Conservation (phyloP, 2,329 filamentous ascomycete species). For the Arthrobotrys megalospora region DNA sequence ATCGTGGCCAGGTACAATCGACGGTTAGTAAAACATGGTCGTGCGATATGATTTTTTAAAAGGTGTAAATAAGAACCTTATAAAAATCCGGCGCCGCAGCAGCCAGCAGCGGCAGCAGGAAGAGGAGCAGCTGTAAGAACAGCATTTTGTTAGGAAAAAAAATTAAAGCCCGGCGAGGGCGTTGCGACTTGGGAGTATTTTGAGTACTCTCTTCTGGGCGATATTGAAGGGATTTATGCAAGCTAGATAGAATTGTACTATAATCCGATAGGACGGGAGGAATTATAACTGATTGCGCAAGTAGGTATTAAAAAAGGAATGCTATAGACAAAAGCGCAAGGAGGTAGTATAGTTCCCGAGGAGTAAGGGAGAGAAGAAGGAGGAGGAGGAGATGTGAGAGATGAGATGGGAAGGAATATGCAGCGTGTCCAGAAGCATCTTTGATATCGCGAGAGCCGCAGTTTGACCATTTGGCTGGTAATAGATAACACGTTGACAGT, state of each 20-base stretch:
- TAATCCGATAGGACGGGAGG: background rate
- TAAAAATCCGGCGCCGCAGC: conserved; percentile 49
- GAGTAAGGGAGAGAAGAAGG: background rate
- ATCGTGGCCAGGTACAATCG: background rate
- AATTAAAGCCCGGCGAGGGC: conserved; percentile 35
- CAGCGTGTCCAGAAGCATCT: conserved; percentile 19
- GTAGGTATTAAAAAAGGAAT: background rate
- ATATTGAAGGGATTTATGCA: conserved; percentile 3
- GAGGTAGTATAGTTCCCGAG: background rate
- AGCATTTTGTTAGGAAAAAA: conserved; percentile 34
- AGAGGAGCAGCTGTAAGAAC: conserved; percentile 47
- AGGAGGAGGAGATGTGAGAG: conserved; percentile 5
- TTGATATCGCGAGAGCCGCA: conserved; percentile 24
- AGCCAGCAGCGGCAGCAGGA: conserved; percentile 43
- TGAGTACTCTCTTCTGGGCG: conserved; percentile 4
- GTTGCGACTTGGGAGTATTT: conserved; percentile 11
- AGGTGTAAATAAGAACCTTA: conserved; percentile 14
- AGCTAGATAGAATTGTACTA: background rate
- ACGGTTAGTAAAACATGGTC: background rate
- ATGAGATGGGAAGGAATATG: conserved; percentile 13
- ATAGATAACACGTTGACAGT: conserved; percentile 60
- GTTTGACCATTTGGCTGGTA: background rate
- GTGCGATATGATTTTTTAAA: background rate
- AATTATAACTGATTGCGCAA: background rate
- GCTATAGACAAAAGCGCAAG: conserved; percentile 23